Percentiles rank a stretch among this genome's conserved stretches.
Evolutionary conservation across 2,329 filamentous ascomycete genomes (phyloP).

Genomic region (Sporothrix globosa): DNA sequence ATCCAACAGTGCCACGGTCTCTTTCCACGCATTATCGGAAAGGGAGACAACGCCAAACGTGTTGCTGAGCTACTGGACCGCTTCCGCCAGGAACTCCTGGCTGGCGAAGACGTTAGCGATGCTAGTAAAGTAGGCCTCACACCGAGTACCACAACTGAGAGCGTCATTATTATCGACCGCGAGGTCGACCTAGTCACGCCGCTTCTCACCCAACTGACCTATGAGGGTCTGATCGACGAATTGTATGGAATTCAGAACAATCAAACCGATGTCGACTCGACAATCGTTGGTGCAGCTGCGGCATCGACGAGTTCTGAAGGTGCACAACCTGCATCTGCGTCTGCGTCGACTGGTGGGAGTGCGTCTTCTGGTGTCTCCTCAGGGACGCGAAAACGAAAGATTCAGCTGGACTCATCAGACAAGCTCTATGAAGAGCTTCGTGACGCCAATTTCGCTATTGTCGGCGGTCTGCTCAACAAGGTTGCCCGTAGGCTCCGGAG

Average conservation of each 20-base stretch:
- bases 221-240: conserved; percentile 94
- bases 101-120: conserved; percentile 73
- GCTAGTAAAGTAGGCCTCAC: conserved; percentile 68
- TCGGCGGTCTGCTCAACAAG: conserved; percentile 85
- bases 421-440: conserved; percentile 84
- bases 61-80: conserved; percentile 84
- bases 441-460: conserved; percentile 93
- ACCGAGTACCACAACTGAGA: conserved; percentile 86
- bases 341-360: conserved; percentile 59
- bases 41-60: conserved; percentile 90
- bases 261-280: conserved; percentile 88
- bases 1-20: conserved; percentile 90
- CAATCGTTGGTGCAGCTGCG: conserved; percentile 70
- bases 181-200: conserved; percentile 93
- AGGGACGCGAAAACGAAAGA: conserved; percentile 72
- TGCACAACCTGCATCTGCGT: conserved; percentile 51
- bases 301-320: conserved; percentile 38
- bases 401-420: conserved; percentile 86
- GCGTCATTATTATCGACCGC: conserved; percentile 90
- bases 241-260: conserved; percentile 90
- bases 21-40: conserved; percentile 91
- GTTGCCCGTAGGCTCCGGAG: conserved; percentile 81
- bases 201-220: conserved; percentile 91
- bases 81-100: conserved; percentile 86
- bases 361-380: conserved; percentile 55